Conservation (phyloP, 2,329 filamentous ascomycete species). For the Scorias spongiosa region DNA sequence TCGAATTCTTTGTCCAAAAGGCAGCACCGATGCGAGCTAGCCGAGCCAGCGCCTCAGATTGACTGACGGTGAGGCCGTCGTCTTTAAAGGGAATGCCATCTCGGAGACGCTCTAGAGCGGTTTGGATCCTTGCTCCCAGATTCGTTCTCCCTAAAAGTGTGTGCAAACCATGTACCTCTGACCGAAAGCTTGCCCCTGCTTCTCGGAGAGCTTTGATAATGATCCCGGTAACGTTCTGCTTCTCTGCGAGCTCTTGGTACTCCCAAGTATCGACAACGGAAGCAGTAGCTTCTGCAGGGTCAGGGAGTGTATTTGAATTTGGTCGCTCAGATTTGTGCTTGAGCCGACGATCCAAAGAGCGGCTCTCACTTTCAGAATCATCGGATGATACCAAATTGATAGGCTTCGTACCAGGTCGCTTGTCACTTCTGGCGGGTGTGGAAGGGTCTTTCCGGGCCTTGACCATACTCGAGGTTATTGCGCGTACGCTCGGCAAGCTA, state of each 20-base stretch:
- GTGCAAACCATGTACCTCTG: conserved; percentile 6
- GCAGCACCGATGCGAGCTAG: not conserved
- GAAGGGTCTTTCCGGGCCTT: not conserved
- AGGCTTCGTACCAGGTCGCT: not conserved
- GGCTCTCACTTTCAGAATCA: not conserved
- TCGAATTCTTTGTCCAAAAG: not conserved
- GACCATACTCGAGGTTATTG: not conserved
- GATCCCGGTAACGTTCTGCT: conserved; percentile 27
- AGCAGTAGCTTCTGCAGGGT: conserved; percentile 5
- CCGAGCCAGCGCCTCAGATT: not conserved
- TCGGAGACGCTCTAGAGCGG: too few species aligned
- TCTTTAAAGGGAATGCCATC: not conserved
- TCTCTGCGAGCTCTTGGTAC: conserved; percentile 22
- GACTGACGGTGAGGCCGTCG: not conserved
- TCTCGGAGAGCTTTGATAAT: conserved; percentile 28
- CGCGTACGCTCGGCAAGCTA: not conserved
- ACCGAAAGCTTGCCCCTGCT: conserved; percentile 13
- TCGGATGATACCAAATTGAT: not conserved
- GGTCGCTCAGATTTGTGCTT: too few species aligned
- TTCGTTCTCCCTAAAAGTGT: too few species aligned
- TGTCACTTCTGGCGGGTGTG: not conserved
- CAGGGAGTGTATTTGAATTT: too few species aligned
- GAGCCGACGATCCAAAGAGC: too few species aligned
- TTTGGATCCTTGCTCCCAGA: too few species aligned
- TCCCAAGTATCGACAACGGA: conserved; percentile 17